Evolutionary conservation across 129 eudicot genomes (phyloP).

Genomic region (Tagetes patula): DNA sequence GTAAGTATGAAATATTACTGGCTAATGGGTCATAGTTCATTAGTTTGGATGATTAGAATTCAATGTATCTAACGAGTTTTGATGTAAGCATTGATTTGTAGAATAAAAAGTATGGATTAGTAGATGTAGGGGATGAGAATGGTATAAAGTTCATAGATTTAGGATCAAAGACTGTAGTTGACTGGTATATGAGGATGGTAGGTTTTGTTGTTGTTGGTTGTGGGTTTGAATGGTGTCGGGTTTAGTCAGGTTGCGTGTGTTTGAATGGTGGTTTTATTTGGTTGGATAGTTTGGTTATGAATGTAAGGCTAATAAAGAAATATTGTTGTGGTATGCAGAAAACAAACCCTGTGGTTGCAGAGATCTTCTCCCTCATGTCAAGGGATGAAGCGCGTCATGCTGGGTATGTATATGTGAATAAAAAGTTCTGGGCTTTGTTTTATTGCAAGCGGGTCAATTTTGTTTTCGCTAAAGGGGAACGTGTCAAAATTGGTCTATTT

Average conservation of each 20-base stretch:
- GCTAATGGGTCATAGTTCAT: too few species aligned
- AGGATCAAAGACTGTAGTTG: background rate
- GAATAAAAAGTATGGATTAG: background rate
- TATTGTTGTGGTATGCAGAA: conserved; percentile 56
- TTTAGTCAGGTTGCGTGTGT: background rate
- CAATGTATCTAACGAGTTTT: background rate
- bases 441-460: background rate
- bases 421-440: background rate
- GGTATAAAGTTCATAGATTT: background rate
- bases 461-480: background rate
- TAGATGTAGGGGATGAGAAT: background rate
- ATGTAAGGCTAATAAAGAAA: background rate
- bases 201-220: background rate
- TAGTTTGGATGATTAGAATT: background rate
- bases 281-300: background rate
- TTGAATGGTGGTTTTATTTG: background rate
- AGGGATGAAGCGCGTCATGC: conserved; percentile 99
- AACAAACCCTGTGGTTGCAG: conserved; percentile 99
- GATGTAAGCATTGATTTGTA: background rate
- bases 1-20: background rate
- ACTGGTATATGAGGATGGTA: background rate
- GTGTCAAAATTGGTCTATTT: background rate
- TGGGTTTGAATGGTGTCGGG: background rate
- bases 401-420: conserved; percentile 53
- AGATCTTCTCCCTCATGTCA: conserved; percentile 99